A percentile compares a stretch with the other conserved stretches of the same genome.
Conservation (phyloP, 768 basidiomycete genomes). For the Clavulina sp. region DNA sequence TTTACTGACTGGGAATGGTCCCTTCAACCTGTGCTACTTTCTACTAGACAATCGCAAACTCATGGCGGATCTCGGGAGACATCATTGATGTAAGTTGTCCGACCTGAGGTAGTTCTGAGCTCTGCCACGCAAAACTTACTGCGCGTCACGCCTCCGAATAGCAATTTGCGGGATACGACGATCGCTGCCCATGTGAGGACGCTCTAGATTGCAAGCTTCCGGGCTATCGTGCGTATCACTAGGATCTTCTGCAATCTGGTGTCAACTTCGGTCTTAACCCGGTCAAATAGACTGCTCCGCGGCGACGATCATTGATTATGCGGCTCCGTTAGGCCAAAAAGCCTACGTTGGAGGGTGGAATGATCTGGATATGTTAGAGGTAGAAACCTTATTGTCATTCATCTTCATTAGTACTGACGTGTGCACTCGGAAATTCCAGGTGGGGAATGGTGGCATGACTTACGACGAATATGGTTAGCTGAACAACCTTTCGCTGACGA, state of each 20-base stretch:
- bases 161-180: conserved; percentile 21
- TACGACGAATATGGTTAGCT: conserved; percentile 24
- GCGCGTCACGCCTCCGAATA: not conserved
- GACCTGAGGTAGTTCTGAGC: not conserved
- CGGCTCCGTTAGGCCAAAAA: conserved; percentile 33
- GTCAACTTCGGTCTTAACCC: not conserved
- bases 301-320: conserved; percentile 35
- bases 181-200: conserved; percentile 22
- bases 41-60: conserved; percentile 22
- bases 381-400: not conserved
- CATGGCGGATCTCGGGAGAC: conserved; percentile 33
- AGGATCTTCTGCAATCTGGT: not conserved
- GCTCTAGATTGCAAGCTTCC: conserved; percentile 24
- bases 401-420: not conserved
- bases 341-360: conserved; percentile 31
- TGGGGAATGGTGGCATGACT: conserved; percentile 23
- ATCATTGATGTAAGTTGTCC: conserved; percentile 23
- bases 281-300: conserved; percentile 21
- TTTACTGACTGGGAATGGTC: not conserved
- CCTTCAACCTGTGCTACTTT: not conserved
- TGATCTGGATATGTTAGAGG: conserved; percentile 34
- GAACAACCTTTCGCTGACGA: not conserved
- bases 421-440: not conserved
- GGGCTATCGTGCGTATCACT: conserved; percentile 18
- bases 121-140: not conserved